These are phyloP conservation scores for Backusella tuberculispora DNA, from an alignment of 192 early-diverging fungal genomes.

Conservation along the genomic window DNA sequence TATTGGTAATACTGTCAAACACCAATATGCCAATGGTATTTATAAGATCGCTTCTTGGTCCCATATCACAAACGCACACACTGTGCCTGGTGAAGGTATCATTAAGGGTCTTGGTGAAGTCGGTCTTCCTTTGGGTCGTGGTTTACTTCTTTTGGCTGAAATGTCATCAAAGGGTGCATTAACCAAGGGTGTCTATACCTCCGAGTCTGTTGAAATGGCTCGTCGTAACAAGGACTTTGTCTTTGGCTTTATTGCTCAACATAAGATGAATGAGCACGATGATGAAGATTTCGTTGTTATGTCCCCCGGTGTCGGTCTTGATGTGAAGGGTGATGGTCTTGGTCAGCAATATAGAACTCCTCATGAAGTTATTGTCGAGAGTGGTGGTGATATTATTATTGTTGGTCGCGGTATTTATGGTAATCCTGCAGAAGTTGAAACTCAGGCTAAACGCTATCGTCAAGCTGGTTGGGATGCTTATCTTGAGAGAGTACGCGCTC, in stretches of 20 bases:
- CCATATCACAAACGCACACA: slow-evolving; percentile 95
- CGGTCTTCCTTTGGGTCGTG: slow-evolving; percentile 77
- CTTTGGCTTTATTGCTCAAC: slow-evolving; percentile 91
- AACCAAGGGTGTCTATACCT: slow-evolving; percentile 82
- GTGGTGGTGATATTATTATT: slow-evolving; percentile 95
- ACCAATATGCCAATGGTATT: slow-evolving; percentile 90
- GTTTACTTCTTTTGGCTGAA: slow-evolving; percentile 90
- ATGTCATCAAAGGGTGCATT: slow-evolving; percentile 96
- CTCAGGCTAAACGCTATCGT: slow-evolving; percentile 83
- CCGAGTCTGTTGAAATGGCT: slow-evolving; percentile 87
- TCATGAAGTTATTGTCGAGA: slow-evolving; percentile 79
- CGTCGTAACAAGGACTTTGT: slow-evolving; percentile 86
- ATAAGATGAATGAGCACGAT: slow-evolving; percentile 60
- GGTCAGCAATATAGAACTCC: slow-evolving; percentile 98
- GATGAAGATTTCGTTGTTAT: slow-evolving; percentile 90
- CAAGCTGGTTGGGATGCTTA: slow-evolving; percentile 98
- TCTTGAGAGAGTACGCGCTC: slow-evolving; percentile 41
- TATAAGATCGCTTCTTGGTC: slow-evolving; percentile 95
- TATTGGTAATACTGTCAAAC: slow-evolving; percentile 97
- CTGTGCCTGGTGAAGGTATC: slow-evolving; percentile 95
- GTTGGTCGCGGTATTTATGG: slow-evolving; percentile 98
- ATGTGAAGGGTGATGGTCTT: slow-evolving; percentile 78
- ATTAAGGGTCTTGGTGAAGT: slow-evolving; percentile 90
- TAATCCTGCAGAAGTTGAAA: slow-evolving; percentile 66
- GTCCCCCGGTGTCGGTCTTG: slow-evolving; percentile 94